Percentiles rank a stretch among this genome's conserved stretches.
phyloP scores from a whole-genome alignment of 805 yeast species.

The Yamadazyma phyllophila region DNA sequence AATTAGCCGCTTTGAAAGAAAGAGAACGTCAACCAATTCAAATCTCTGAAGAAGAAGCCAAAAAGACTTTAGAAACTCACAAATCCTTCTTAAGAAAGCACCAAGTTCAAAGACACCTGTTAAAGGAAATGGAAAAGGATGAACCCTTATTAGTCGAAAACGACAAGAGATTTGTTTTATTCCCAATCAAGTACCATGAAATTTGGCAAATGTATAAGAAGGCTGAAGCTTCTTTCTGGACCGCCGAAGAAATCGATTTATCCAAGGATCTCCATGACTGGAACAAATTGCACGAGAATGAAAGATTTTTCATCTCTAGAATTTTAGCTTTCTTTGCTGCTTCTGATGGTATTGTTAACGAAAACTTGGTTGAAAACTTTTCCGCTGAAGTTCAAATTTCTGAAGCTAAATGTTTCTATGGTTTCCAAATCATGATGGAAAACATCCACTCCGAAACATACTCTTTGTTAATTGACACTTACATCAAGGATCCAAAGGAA shows the following conservation, averaged over 20 bases:
- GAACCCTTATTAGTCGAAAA: conserved; percentile 89
- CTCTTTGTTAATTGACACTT: conserved; percentile 90
- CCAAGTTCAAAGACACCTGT: conserved; percentile 65
- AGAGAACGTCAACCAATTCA: conserved; percentile 12
- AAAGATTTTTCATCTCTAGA: conserved; percentile 87
- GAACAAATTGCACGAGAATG: conserved; percentile 88
- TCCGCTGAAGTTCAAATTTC: conserved; percentile 96
- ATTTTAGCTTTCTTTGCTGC: conserved; percentile 98
- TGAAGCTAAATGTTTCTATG: conserved; percentile 98
- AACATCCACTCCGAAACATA: conserved; percentile 98
- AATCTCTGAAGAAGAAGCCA: conserved; percentile 16
- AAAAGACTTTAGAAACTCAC: conserved; percentile 40
- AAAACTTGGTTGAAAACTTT: conserved; percentile 94
- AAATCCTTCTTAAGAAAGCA: conserved; percentile 57
- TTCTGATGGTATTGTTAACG: conserved; percentile 97
- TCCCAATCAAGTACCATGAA: conserved; percentile 96
- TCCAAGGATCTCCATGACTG: conserved; percentile 91
- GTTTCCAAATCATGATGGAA: conserved; percentile 99
- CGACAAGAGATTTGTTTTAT: conserved; percentile 83
- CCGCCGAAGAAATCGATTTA: conserved; percentile 97
- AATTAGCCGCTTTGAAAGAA: conserved; percentile 19
- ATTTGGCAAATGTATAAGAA: conserved; percentile 98
- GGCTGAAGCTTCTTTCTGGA: conserved; percentile 99
- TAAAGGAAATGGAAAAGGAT: conserved; percentile 75
- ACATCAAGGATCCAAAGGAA: conserved; percentile 94